A percentile compares a stretch with the other conserved stretches of the same genome.
Evolutionary conservation across 305 asterid genomes (phyloP).

Genomic region (Fraxinus latifolia): DNA sequence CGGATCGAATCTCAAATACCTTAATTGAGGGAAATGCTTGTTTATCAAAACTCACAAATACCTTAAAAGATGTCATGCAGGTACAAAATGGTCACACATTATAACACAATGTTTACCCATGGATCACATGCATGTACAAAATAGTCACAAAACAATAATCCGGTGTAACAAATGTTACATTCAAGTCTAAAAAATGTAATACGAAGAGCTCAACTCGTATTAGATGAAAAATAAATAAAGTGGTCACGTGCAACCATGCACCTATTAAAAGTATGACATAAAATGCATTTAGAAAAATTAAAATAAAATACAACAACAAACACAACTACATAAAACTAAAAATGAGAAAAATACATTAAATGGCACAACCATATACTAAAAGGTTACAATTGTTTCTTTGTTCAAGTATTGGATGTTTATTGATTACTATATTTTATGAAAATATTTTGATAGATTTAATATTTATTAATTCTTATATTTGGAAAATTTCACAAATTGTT

Average conservation of each 20-base stretch:
- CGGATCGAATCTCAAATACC: not conserved
- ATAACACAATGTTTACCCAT: not conserved
- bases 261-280: not conserved
- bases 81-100: not conserved
- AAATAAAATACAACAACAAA: not conserved
- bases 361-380: not conserved
- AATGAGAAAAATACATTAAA: not conserved
- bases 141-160: not conserved
- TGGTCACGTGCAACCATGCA: not conserved
- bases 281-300: not conserved
- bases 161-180: not conserved
- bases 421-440: not conserved
- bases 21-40: not conserved
- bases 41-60: not conserved
- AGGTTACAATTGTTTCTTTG: not conserved
- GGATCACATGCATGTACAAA: not conserved
- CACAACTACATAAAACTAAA: not conserved
- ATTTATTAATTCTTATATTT: no score
- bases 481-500: not conserved
- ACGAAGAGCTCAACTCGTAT: not conserved
- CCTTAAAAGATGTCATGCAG: not conserved
- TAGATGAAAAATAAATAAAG: not conserved
- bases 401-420: not conserved
- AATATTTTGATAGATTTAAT: not conserved
- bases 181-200: not conserved